Conservation (phyloP, 495 filamentous ascomycete species). For the Lepraria neglecta region DNA sequence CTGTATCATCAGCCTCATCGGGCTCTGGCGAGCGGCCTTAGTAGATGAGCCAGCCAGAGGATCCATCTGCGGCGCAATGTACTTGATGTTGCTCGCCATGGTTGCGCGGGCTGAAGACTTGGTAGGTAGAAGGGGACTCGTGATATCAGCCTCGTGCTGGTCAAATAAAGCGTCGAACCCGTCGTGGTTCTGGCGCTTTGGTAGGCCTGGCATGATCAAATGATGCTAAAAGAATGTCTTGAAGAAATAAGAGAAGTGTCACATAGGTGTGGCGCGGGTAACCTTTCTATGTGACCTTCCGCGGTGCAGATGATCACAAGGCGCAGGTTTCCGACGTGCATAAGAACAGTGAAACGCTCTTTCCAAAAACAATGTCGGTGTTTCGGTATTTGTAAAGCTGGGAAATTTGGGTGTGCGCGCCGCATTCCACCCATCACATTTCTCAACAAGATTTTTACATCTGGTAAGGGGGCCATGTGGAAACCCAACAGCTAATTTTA, state of each 20-base stretch:
- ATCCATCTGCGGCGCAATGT: constrained; percentile 24
- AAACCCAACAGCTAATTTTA: not conserved
- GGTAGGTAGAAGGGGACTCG: not conserved
- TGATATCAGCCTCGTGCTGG: constrained; percentile 9
- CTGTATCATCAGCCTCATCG: constrained; percentile 20
- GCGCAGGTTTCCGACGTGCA: not conserved
- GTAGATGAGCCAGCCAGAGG: constrained; percentile 13
- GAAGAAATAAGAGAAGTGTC: not conserved
- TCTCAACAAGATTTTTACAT: not conserved
- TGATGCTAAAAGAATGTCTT: constrained; percentile 3
- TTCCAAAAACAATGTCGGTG: not conserved
- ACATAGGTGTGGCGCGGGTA: constrained; percentile 2
- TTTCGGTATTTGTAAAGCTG: not conserved
- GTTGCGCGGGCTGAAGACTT: not conserved
- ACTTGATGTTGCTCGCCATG: constrained; percentile 10
- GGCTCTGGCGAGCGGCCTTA: constrained; percentile 12
- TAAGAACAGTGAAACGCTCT: not conserved
- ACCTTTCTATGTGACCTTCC: not conserved
- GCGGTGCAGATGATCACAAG: constrained; percentile 3
- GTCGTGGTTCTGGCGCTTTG: not conserved
- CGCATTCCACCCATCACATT: not conserved
- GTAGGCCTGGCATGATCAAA: constrained; percentile 13
- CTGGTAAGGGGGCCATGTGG: not conserved
- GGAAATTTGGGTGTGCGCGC: not conserved
- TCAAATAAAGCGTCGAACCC: not conserved